Evolutionary conservation across 495 filamentous ascomycete genomes (phyloP).

Genomic region (Xylaria scruposa): DNA sequence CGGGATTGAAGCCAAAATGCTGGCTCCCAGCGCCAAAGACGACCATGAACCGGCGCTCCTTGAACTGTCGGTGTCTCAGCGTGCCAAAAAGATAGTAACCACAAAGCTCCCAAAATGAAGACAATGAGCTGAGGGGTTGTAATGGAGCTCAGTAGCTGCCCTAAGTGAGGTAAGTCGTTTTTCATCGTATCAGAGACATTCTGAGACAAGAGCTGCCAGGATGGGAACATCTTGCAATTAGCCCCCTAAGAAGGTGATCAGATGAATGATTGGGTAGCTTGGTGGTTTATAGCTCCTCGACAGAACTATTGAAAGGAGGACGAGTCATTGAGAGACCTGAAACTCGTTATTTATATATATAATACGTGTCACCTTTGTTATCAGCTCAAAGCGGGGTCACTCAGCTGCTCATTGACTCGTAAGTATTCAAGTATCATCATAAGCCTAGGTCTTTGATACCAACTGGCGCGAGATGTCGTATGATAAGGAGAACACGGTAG

Average conservation of each 20-base stretch:
- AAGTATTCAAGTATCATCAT: too few relatives aligned
- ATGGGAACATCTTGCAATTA: not conserved
- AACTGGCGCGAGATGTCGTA: too few relatives aligned
- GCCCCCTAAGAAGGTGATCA: too few relatives aligned
- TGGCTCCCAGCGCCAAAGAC: constrained; percentile 9
- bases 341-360: not conserved
- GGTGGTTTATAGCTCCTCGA: not conserved
- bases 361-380: not conserved
- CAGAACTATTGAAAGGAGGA: not conserved
- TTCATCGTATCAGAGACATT: not conserved
- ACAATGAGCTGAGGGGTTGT: not conserved
- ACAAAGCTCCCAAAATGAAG: not conserved
- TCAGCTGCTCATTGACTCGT: not conserved
- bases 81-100: not conserved
- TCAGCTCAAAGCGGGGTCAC: not conserved
- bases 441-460: too few relatives aligned
- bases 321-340: not conserved
- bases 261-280: not conserved
- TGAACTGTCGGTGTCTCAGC: not conserved
- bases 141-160: not conserved
- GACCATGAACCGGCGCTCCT: not conserved
- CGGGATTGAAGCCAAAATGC: constrained; percentile 3
- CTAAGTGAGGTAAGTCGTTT: not conserved
- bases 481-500: too few relatives aligned
- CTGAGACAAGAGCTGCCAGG: not conserved